A percentile compares a stretch with the other conserved stretches of the same genome.
These are phyloP conservation scores for Fusarium caatingaense DNA, from an alignment of 2,329 filamentous ascomycete genomes.

Conservation along the genomic window DNA sequence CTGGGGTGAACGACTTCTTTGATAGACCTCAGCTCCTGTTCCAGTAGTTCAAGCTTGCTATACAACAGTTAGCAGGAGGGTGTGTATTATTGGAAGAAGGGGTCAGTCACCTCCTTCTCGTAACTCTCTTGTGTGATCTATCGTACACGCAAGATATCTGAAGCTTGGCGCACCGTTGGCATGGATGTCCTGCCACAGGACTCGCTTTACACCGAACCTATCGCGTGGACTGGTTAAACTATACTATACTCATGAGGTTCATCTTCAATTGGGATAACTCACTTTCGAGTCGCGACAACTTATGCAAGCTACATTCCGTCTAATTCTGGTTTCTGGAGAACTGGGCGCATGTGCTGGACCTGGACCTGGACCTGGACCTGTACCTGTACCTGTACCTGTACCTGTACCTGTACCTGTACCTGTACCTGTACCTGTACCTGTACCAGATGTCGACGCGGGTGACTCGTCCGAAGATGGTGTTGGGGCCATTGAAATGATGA, in stretches of 20 bases:
- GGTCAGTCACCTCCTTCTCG: constrained; percentile 55
- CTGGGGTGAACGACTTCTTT: constrained; percentile 60
- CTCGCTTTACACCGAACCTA: constrained; percentile 60
- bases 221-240: constrained; percentile 54
- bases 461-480: constrained; percentile 48
- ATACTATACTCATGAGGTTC: constrained; percentile 45
- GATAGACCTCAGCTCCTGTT: constrained; percentile 65
- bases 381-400: constrained; percentile 31
- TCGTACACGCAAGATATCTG: constrained; percentile 59
- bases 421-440: constrained; percentile 24
- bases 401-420: constrained; percentile 24
- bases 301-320: constrained; percentile 54
- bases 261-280: constrained; percentile 24
- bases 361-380: constrained; percentile 18
- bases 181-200: constrained; percentile 53
- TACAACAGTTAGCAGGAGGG: constrained; percentile 12
- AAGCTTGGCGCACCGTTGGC: constrained; percentile 59
- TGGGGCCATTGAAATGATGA: constrained; percentile 45
- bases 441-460: constrained; percentile 41
- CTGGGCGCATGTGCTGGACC: constrained; percentile 29
- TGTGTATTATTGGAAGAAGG: not conserved
- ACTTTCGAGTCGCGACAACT: constrained; percentile 57
- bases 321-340: constrained; percentile 46
- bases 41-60: constrained; percentile 67
- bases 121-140: constrained; percentile 60